Conservation (phyloP, 306 rosid genomes). For the Cucurbita pepo region DNA sequence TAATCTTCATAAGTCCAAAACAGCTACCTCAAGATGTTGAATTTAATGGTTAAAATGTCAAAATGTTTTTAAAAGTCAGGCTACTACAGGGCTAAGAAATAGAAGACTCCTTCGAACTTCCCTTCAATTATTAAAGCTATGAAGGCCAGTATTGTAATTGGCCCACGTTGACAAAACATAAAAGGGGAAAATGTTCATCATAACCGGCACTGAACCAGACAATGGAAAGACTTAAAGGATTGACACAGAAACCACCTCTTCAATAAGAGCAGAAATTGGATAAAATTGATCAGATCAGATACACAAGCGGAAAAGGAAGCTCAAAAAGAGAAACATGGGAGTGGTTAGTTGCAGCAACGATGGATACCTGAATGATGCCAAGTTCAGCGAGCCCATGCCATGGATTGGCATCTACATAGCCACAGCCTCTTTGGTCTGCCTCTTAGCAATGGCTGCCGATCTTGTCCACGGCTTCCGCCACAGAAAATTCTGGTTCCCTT, state of each 20-base stretch:
- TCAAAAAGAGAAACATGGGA: slow-evolving; percentile 20
- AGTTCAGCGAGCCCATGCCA: slow-evolving; percentile 71
- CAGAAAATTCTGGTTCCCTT: slow-evolving; percentile 66
- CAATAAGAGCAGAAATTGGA: background rate
- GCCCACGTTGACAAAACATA: background rate
- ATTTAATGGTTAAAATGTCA: background rate
- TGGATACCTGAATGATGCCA: slow-evolving; percentile 41
- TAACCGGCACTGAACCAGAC: background rate
- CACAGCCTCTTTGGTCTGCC: slow-evolving; percentile 49
- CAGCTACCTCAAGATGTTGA: background rate
- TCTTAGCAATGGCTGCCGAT: slow-evolving; percentile 48
- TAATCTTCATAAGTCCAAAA: background rate
- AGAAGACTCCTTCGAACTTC: background rate
- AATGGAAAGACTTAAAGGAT: too few species aligned
- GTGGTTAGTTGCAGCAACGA: slow-evolving; percentile 29
- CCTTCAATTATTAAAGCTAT: background rate
- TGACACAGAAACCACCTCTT: background rate
- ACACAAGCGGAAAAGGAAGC: background rate
- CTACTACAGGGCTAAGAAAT: background rate
- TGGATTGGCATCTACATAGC: slow-evolving; percentile 86
- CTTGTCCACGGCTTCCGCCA: slow-evolving; percentile 35
- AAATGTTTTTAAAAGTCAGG: background rate
- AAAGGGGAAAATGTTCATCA: background rate
- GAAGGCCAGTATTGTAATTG: background rate
- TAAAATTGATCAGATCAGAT: background rate